phyloP scores from a whole-genome alignment of 2,329 filamentous ascomycete species.

The Colletotrichum sp. region DNA sequence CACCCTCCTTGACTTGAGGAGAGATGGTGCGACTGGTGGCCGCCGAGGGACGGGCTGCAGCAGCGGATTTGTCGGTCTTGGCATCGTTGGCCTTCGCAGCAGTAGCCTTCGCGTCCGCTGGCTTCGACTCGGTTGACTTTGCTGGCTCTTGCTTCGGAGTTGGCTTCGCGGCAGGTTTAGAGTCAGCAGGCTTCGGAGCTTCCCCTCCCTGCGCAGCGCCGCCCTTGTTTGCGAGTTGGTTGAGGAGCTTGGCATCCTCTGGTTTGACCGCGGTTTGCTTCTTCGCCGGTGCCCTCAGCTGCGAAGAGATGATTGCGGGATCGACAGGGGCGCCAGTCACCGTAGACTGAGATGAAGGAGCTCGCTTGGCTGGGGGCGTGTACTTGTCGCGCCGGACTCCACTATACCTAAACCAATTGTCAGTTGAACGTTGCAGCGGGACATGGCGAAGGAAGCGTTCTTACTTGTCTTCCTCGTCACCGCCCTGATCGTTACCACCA shows the following conservation, averaged over 20 bases:
- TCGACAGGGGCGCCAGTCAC: constrained; percentile 81
- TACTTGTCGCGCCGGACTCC: constrained; percentile 90
- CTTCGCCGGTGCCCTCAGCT: constrained; percentile 60
- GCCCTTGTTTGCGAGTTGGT: constrained; percentile 5
- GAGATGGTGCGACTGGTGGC: constrained; percentile 46
- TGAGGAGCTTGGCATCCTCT: constrained; percentile 27
- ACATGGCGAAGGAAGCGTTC: constrained; percentile 25
- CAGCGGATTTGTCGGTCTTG: constrained; percentile 19
- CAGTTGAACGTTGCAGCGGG: not conserved
- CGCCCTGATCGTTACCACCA: constrained; percentile 67
- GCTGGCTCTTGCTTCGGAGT: constrained; percentile 5
- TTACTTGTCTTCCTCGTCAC: constrained; percentile 93
- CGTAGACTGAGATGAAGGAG: constrained; percentile 75
- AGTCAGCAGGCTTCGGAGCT: not conserved
- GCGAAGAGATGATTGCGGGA: constrained; percentile 90
- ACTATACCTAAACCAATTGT: constrained; percentile 71
- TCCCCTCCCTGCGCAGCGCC: not conserved
- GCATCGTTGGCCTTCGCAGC: not conserved
- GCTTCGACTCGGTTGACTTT: not conserved
- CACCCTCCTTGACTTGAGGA: constrained; percentile 41
- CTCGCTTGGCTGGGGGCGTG: constrained; percentile 85
- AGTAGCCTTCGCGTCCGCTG: constrained; percentile 6
- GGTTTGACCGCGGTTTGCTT: constrained; percentile 42
- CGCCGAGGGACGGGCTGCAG: constrained; percentile 38
- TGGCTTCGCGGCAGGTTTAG: constrained; percentile 3